Evolutionary conservation across 2,329 filamentous ascomycete species (phyloP), one percentile per base, ranked within the genome.

Genomic region (Alternaria infectoria): DNA sequence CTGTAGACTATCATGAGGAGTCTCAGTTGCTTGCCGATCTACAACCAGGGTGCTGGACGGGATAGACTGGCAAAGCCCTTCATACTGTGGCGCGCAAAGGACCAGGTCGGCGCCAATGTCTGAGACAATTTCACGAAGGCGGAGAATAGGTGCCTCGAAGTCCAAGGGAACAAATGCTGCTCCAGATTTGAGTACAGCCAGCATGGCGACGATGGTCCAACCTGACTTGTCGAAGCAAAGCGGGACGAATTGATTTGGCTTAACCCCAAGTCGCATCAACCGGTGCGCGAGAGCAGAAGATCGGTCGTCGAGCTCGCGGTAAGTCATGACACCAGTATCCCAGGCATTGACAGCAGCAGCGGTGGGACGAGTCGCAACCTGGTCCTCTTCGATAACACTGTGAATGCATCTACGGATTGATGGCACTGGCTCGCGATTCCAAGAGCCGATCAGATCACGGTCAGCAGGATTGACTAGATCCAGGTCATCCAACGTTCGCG

Each of bases 1-100:
- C 6, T 64, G 70, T 1, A 79, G 59, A 72, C 65, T 66, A 64
- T 64, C 75, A 77, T 46, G 69, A 76, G 36, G 67, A 74, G 69
- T 11, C 81, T 78, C 43, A 83, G 79, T 19, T 81, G 79, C 57
- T 78, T 82, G 21, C 80, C 78, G 43, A 81, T 83, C 45, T 78
- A 77, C 36, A 9, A 66, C 62, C 9, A 74, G 45, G 8, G 71
- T 67, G 15, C 69, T 72, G 63, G 71, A 72, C 30, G 75, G 69
- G 28, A 79, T 73, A 0, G 69, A 73, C 32, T 65, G 62, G 36
- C 69, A 74, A 5, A 79, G 66, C 12, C 64, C 45, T 32, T 71
- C 67, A 47, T 69, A 69, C 30, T 73, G 66, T 15, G 73, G 60
- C 19, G 72, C 69, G 49, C 74, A 77, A 19, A 77, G 69, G 7